These are phyloP conservation scores for Trametes cinnabarina DNA, from an alignment of 768 basidiomycete species.

Conservation along the genomic window DNA sequence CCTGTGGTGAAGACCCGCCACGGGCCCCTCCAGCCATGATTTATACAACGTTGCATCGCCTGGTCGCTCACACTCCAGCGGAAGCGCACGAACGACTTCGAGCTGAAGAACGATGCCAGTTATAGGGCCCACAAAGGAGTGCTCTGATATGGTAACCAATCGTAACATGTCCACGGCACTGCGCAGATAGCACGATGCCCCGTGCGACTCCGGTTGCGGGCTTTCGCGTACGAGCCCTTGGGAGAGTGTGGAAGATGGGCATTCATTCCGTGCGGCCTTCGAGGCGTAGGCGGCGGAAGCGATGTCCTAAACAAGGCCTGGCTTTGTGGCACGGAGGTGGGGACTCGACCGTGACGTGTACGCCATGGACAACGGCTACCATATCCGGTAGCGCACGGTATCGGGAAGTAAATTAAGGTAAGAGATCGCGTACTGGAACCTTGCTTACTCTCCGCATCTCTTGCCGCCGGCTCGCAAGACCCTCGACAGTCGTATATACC, in stretches of 20 bases:
- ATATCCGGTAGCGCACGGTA: not conserved
- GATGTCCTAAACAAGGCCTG: not conserved
- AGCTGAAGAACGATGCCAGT: not conserved
- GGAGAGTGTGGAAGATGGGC: not conserved
- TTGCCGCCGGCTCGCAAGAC: not conserved
- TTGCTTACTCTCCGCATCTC: not conserved
- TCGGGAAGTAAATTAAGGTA: not conserved
- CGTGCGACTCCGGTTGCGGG: not conserved
- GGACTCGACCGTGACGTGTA: slow-evolving; percentile 1
- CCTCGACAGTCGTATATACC: not conserved
- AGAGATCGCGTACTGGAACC: not conserved
- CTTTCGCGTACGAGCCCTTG: not conserved
- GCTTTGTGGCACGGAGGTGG: slow-evolving; percentile 2
- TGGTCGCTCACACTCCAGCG: not conserved
- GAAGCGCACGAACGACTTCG: not conserved
- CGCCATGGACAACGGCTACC: slow-evolving; percentile 3
- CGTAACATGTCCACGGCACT: not conserved
- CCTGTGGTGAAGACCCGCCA: not conserved
- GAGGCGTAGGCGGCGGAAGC: not conserved
- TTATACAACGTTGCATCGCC: slow-evolving; percentile 7
- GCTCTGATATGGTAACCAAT: not conserved
- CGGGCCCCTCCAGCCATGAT: not conserved
- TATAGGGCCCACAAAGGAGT: slow-evolving; percentile 7
- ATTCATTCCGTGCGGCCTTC: not conserved
- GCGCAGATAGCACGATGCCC: not conserved